A percentile compares a stretch with the other conserved stretches of the same genome.
Conservation (phyloP, 1,284 basidiomycete genomes). For the Naganishia albida region DNA sequence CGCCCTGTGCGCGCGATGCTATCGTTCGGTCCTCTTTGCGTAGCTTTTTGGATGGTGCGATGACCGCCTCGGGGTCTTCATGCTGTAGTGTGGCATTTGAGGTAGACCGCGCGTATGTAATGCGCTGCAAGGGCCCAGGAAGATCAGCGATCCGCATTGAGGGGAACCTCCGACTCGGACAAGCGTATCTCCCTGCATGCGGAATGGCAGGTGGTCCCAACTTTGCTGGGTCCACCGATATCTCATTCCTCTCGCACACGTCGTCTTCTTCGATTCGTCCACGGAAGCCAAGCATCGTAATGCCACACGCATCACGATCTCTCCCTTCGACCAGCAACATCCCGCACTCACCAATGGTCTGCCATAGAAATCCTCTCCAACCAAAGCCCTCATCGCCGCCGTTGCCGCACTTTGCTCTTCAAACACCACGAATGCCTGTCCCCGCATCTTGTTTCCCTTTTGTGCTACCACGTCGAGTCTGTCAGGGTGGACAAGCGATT, state of each 20-base stretch:
- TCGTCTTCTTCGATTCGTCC: too few relatives aligned
- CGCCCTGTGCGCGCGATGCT: slow-evolving; percentile 54
- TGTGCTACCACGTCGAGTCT: slow-evolving; percentile 89
- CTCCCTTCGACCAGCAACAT: not conserved
- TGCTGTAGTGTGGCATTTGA: slow-evolving; percentile 72
- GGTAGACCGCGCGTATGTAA: slow-evolving; percentile 81
- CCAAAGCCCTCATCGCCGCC: slow-evolving; percentile 82
- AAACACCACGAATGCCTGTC: slow-evolving; percentile 96
- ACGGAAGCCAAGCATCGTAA: too few relatives aligned
- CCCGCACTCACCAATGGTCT: slow-evolving; percentile 71
- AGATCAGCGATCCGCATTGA: not conserved
- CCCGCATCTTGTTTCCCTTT: slow-evolving; percentile 77
- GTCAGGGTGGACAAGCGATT: slow-evolving; percentile 3
- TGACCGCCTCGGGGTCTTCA: slow-evolving; percentile 64
- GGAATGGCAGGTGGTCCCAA: too few relatives aligned
- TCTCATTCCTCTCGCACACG: too few relatives aligned
- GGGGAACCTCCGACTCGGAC: too few relatives aligned
- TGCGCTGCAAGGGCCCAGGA: slow-evolving; percentile 60
- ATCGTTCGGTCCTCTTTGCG: slow-evolving; percentile 39
- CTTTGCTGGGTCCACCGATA: too few relatives aligned
- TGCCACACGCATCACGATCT: too few relatives aligned
- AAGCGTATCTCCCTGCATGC: too few relatives aligned
- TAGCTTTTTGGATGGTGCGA: slow-evolving; percentile 54
- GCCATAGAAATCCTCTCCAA: slow-evolving; percentile 91
- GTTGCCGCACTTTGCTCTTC: slow-evolving; percentile 83